Percentiles rank a stretch among this genome's conserved stretches.
Evolutionary conservation across 2,329 filamentous ascomycete species (phyloP).

Genomic region (Epicoccum nigrum): DNA sequence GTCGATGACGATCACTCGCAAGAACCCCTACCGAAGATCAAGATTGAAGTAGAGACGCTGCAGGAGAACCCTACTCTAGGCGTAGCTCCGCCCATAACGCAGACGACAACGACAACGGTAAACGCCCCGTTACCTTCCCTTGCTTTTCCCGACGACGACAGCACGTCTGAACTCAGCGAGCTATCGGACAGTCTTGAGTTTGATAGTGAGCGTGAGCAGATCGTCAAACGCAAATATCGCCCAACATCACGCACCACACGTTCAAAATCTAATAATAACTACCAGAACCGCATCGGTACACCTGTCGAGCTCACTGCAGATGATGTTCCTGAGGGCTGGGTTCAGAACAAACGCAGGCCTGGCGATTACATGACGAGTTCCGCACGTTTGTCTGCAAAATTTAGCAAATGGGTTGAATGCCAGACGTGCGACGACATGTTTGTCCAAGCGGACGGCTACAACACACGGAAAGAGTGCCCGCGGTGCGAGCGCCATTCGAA

Average conservation of each 20-base stretch:
- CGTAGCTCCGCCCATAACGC: constrained; percentile 38
- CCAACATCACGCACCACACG: constrained; percentile 42
- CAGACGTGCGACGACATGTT: constrained; percentile 82
- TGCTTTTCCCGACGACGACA: constrained; percentile 37
- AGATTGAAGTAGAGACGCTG: constrained; percentile 31
- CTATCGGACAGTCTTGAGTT: constrained; percentile 48
- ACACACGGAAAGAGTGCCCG: constrained; percentile 81
- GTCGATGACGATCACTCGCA: constrained; percentile 40
- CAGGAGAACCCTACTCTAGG: constrained; percentile 33
- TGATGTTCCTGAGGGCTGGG: constrained; percentile 23
- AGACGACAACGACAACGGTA: constrained; percentile 36
- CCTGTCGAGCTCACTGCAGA: constrained; percentile 34
- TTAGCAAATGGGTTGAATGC: constrained; percentile 87
- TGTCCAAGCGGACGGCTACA: constrained; percentile 86
- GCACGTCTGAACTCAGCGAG: constrained; percentile 48
- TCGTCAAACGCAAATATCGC: constrained; percentile 45
- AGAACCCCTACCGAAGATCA: constrained; percentile 23
- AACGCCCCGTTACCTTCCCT: constrained; percentile 38
- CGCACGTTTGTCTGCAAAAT: constrained; percentile 74
- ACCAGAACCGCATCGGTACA: constrained; percentile 36
- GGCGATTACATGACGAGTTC: constrained; percentile 78
- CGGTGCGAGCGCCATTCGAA: constrained; percentile 95
- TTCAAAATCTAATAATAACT: constrained; percentile 41
- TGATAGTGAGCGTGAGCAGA: constrained; percentile 45
- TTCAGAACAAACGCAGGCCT: constrained; percentile 45